These are phyloP conservation scores for Talaromyces sp. DNA, from an alignment of 2,329 filamentous ascomycete genomes.

Conservation along the genomic window DNA sequence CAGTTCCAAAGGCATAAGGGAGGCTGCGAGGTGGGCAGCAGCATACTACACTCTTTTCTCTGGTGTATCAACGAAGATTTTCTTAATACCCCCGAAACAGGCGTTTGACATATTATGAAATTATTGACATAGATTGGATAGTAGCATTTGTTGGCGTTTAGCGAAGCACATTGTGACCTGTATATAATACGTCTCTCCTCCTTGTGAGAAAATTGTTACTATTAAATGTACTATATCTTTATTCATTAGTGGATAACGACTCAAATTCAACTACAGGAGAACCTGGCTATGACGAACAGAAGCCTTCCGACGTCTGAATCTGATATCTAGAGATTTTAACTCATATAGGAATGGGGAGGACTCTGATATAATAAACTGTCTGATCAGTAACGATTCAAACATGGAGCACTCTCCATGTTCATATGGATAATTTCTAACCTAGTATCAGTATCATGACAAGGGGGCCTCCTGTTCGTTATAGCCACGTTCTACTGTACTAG, in stretches of 20 bases:
- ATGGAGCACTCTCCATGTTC: too few relatives aligned
- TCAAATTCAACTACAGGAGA: too few relatives aligned
- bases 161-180: constrained; percentile 7
- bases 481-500: too few relatives aligned
- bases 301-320: too few relatives aligned
- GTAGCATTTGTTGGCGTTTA: constrained; percentile 16
- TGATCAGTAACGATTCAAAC: too few relatives aligned
- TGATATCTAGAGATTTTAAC: too few relatives aligned
- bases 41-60: neutral
- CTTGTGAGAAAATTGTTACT: neutral
- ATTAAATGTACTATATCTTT: neutral
- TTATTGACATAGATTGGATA: constrained; percentile 14
- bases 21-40: neutral
- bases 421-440: too few relatives aligned
- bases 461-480: too few relatives aligned
- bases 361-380: too few relatives aligned
- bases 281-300: too few relatives aligned
- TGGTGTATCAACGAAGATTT: neutral
- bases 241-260: neutral
- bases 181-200: constrained; percentile 15
- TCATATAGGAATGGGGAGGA: too few relatives aligned
- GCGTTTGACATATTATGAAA: constrained; percentile 5
- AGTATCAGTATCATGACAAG: too few relatives aligned
- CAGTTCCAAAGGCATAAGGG: constrained; percentile 1
- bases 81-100: constrained; percentile 5